Evolutionary conservation across 2,329 filamentous ascomycete species (phyloP), one percentile per base, ranked within the genome.

Genomic region (Fusarium proliferatum): DNA sequence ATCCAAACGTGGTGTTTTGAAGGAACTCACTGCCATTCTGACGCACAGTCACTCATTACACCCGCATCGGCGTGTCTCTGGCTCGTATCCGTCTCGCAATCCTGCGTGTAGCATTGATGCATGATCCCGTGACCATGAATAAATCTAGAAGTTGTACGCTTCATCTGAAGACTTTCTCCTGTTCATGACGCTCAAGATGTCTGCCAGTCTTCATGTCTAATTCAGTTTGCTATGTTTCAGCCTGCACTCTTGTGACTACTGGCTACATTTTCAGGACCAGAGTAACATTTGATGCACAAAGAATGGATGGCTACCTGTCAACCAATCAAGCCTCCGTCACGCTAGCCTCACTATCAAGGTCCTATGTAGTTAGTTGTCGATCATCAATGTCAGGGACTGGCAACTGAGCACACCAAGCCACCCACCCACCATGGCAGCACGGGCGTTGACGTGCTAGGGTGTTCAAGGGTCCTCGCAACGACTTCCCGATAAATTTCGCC

Each of bases 281-380:
- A 57, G 26, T n/a, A 57, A 30, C n/a, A 51, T 49, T 30, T 30
- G 36, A 41, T 13, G 26, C 36, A 19, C 41, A 30, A 45, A 52
- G 41, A 23, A 39, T 26, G 23, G 19, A 55, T 49, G 46, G 46
- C 58, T 48, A 34, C 21, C 46, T 51, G 39, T 34, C 48, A 34
- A 39, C 48, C 15, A 56, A 42, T 38, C 30, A 51, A 60, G 38
- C 28, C 23, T 59, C 49, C 56, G 51, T 57, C 28, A 61, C 36
- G 45, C 55, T 64, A 63, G 51, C 39, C 46, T 46, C 26, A 38
- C 41, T 43, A 39, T 67, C 21, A 23, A 61, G 45, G 66, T 48
- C 59, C 63, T 56, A 30, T 30, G 28, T 30, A 65, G 69, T 49
- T 43, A 68, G 71, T 53, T 48, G 71, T 64, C 73, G 71, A 76